phyloP scores from a whole-genome alignment of 352 stramenopile genomes.

The Phytopythium cucurbitacearum region DNA sequence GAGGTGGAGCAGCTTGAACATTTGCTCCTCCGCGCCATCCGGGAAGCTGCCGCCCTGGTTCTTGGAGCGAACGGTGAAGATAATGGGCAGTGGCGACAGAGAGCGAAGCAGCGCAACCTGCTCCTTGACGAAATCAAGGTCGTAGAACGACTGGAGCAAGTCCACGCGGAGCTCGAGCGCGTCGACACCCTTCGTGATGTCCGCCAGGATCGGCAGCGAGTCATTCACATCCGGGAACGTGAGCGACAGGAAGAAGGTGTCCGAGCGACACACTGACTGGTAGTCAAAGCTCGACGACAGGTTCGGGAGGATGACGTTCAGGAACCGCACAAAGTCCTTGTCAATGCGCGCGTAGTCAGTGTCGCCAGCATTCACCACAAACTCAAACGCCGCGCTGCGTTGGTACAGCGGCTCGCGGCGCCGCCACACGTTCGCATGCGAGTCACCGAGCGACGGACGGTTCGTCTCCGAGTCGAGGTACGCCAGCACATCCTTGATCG shows the following conservation, averaged over 20 bases:
- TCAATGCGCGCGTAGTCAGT: slow-evolving; percentile 49
- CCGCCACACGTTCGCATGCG: slow-evolving; percentile 53
- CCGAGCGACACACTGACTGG: slow-evolving; percentile 28
- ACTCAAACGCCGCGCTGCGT: slow-evolving; percentile 50
- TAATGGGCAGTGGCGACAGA: slow-evolving; percentile 91
- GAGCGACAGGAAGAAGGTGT: slow-evolving; percentile 81
- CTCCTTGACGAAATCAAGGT: slow-evolving; percentile 59
- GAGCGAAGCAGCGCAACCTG: slow-evolving; percentile 78
- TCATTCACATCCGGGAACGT: slow-evolving; percentile 64
- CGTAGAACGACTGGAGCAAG: slow-evolving; percentile 63
- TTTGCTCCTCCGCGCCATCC: slow-evolving; percentile 81
- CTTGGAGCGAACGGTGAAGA: slow-evolving; percentile 95
- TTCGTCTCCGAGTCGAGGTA: slow-evolving; percentile 49
- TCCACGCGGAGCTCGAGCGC: slow-evolving; percentile 96
- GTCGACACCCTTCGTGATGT: slow-evolving; percentile 86
- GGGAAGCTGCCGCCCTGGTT: slow-evolving; percentile 94
- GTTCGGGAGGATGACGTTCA: slow-evolving; percentile 48
- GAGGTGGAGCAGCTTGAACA: slow-evolving; percentile 86
- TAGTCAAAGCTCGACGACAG: slow-evolving; percentile 48
- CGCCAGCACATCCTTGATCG: slow-evolving; percentile 64
- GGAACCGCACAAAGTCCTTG: slow-evolving; percentile 69
- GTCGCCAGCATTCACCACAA: slow-evolving; percentile 56
- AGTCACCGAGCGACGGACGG: slow-evolving; percentile 57
- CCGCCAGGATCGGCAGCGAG: slow-evolving; percentile 33
- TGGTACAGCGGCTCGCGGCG: slow-evolving; percentile 55